Evolutionary conservation across 352 stramenopile genomes (phyloP), one percentile per base, ranked within the genome.

Genomic region (Pythium oligandrum): DNA sequence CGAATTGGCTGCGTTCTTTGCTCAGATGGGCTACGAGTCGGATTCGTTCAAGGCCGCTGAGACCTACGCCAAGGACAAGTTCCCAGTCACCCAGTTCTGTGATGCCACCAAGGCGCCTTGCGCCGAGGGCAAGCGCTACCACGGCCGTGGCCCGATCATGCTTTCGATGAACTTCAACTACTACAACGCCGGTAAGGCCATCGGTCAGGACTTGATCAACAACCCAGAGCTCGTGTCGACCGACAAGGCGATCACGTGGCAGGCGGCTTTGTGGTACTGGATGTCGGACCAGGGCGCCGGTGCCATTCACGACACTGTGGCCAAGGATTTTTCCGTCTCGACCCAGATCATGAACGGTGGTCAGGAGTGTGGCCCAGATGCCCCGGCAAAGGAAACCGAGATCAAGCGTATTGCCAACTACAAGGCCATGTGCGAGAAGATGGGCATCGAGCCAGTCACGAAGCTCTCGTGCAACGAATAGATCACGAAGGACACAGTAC

Each of bases 111-210:
- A 62, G 42, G 38, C 42, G 5, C 40, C 66, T 10, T 82, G 72
- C 39, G 61, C 55, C 17, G 34, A 57, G 4, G 72, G 66, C 11
- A 60, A 61, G n/a, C 68, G 69, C 30, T 78, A 82, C 55, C 66
- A 81, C 32, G 71, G 69, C 17, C 72, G 72, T n/a, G 72, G 72
- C 9, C 61, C 72, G 11, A 79, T 83, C 50, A 61, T 73, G 55
- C 57, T 82, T 32, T 73, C 66, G 26, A 78, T 69, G 72, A 82
- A 79, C 59, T 78, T 77, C 61, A 82, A 82, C 47, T 82, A 82
- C 59, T 67, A 66, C 37, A 53, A 64, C 32, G 67, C 66, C 4
- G 71, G 71, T 11, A 34, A 70, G 44, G 69, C 55, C 0, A 55
- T 78, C 0, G 63, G 61, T 17, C 53, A 77, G 37, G 71, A 82